A percentile compares a stretch with the other conserved stretches of the same genome.
phyloP scores from a whole-genome alignment of 1,139 yeast species.

The Yamadazyma aaseri region DNA sequence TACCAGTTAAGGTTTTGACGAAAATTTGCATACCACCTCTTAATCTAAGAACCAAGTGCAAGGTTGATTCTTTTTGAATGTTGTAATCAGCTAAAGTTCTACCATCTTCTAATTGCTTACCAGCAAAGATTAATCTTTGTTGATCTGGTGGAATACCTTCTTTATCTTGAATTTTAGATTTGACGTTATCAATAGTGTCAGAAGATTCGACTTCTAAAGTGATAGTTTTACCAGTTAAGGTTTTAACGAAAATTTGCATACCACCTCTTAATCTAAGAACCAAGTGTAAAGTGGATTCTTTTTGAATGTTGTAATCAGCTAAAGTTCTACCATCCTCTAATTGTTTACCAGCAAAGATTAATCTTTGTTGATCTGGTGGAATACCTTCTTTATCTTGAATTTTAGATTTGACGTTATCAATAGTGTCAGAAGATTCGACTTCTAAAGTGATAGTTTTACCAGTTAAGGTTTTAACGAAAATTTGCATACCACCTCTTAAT shows the following conservation, averaged over 20 bases:
- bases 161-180: conserved; percentile 53
- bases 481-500: conserved; percentile 98
- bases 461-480: conserved; percentile 92
- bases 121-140: conserved; percentile 56
- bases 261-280: conserved; percentile 97
- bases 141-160: conserved; percentile 56
- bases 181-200: conserved; percentile 68
- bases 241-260: conserved; percentile 79
- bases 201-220: conserved; percentile 72
- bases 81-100: conserved; percentile 58
- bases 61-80: conserved; percentile 52
- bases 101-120: conserved; percentile 65
- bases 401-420: conserved; percentile 60
- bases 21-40: conserved; percentile 99
- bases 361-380: conserved; percentile 54
- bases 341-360: conserved; percentile 59
- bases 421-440: conserved; percentile 70
- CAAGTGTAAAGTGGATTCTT: conserved; percentile 78
- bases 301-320: conserved; percentile 30
- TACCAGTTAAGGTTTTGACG: conserved; percentile 97
- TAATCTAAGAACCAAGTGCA: conserved; percentile 92
- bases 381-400: conserved; percentile 57
- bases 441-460: conserved; percentile 79
- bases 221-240: conserved; percentile 87
- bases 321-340: conserved; percentile 75